Evolutionary conservation across 306 rosid genomes (phyloP), one percentile per base, ranked within the genome.

Genomic region (Pterocarpus santalinus): DNA sequence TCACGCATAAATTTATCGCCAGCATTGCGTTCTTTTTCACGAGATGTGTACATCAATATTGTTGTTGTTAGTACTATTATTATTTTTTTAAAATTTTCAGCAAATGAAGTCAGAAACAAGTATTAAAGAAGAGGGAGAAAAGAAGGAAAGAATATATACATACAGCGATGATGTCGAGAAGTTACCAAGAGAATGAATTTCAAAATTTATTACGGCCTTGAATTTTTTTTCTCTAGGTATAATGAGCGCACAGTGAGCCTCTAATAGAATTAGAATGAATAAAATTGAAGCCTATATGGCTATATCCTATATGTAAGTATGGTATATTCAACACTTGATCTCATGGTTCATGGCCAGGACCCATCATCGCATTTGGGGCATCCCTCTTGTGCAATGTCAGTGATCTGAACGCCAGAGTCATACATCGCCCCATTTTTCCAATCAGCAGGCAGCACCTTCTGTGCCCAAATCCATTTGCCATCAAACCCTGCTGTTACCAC

Each of bases 391-490:
- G 98, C 96, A 85, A 91, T 77, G 12, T 93, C 98, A 38, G 64
- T 60, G 30, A 93, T 91, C 56, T 93, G 96, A 88, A 93, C 69
- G 14, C 90, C 92, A 4, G 96, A 32, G 39, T 93, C 92, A 77
- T 93, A 95, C 1, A 78, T 2, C 9, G 53, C 62, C 0, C 96
- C 97, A 2, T 28, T 3, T 67, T 86, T 84, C 98, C 99, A 95
- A 56, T 89, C 89, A 33, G 70, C 85, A 2, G 99, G 99, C 1
- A 95, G 88, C 2, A 93, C 98, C 22, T 86, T 84, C n/a, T 86
- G 61, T 0, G 97, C 97, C 98, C 96, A 90, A 38, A 90, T 34
- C 90, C 88, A 83, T 68, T 89, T 93, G 0, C 97, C 97, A 55
- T 93, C 99, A 14, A 44, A 95, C 51, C 97, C 97, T 5, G 88